Evolutionary conservation across 306 rosid species (phyloP), one percentile per base, ranked within the genome.

Genomic region (Quercus ilex): DNA sequence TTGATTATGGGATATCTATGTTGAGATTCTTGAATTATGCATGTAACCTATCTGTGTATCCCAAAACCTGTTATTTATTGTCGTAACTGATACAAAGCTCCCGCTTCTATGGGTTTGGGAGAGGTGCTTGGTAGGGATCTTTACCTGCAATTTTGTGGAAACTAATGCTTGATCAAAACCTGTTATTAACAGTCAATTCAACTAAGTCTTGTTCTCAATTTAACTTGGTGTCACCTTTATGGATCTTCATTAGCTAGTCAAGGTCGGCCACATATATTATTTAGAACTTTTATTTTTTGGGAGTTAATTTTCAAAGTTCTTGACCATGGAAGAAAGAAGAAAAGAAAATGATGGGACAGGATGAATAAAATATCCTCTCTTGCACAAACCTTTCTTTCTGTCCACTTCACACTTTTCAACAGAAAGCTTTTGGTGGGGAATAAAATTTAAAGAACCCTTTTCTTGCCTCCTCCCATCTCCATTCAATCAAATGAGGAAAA

Each of bases 21-120:
- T 74, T 65, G 75, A 59, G 60, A 28, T 30, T 83, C 63, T 75
- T 68, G 75, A 51, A 73, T 83, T 51, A 69, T 17, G 31, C 46
- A 30, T 30, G 43, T 7, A 64, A 64, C 70, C 5, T 30, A 64
- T 4, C 13, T 14, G 3, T 5, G 46, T n/a, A 3, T 64, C n/a
- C 11, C 21, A 64, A 64, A 64, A 28, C 6, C 23, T 12, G 3
- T 28, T 26, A 26, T 62, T 62, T 31, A 30, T 6, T 5, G 43
- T 30, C 0, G 15, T 49, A 49, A 11, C 53, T 13, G 17, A 49
- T 49, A 49, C 53, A 49, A 49, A 13, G 17, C 17, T 49, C 17
- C 53, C 12, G 53, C 53, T 12, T 49, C 53, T 49, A 49, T 49
- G 53, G 17, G 53, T 49, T 13, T 49, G 53, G 53, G 53, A 49